These are phyloP conservation scores for Prunus salicina DNA, from an alignment of 306 rosid genomes.

Conservation along the genomic window DNA sequence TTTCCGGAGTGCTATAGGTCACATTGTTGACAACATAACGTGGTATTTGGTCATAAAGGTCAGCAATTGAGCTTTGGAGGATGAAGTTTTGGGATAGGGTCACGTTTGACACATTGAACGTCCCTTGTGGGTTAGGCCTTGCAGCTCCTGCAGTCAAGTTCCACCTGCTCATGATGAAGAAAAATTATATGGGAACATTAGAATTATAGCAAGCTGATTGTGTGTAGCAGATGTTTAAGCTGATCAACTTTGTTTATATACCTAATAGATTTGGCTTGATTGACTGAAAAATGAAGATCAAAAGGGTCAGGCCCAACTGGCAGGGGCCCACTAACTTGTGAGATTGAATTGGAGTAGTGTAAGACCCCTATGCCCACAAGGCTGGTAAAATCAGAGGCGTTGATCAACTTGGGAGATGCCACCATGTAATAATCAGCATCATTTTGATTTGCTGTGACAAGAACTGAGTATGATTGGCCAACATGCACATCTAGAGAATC, in stretches of 20 bases:
- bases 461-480: slow-evolving; percentile 84
- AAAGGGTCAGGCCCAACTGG: slow-evolving; percentile 66
- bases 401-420: slow-evolving; percentile 60
- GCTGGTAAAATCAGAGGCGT: slow-evolving; percentile 14
- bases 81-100: slow-evolving; percentile 62
- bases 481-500: slow-evolving; percentile 87
- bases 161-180: slow-evolving; percentile 48
- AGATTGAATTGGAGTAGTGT: slow-evolving; percentile 51
- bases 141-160: slow-evolving; percentile 84
- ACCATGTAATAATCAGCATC: slow-evolving; percentile 69
- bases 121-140: slow-evolving; percentile 85
- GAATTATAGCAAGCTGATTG: too few species aligned
- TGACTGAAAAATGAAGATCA: slow-evolving; percentile 53
- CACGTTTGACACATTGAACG: slow-evolving; percentile 67
- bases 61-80: slow-evolving; percentile 39
- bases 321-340: slow-evolving; percentile 46
- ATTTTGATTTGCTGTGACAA: slow-evolving; percentile 63
- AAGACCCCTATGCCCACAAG: slow-evolving; percentile 55
- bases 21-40: slow-evolving; percentile 62
- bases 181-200: neutral
- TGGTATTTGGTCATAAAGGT: slow-evolving; percentile 19
- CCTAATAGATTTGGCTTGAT: slow-evolving; percentile 75
- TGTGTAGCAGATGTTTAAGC: neutral
- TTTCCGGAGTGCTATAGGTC: slow-evolving; percentile 52
- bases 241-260: neutral